These are phyloP conservation scores for Boletus rubropictus DNA, from an alignment of 768 basidiomycete species.

Conservation along the genomic window DNA sequence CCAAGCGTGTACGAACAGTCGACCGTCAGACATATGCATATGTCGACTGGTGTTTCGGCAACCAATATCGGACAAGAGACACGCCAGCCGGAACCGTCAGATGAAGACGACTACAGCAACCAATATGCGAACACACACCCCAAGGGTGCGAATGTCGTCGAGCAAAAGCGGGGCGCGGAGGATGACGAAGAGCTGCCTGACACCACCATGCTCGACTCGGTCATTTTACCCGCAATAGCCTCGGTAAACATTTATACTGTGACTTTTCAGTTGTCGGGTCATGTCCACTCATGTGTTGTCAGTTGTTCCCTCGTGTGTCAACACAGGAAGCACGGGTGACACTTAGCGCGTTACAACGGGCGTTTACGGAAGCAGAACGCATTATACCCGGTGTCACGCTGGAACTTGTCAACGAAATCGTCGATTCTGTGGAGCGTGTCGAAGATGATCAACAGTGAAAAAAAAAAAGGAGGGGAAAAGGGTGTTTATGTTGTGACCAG, in stretches of 20 bases:
- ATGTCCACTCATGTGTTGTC: conserved; percentile 6
- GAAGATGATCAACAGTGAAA: conserved; percentile 54
- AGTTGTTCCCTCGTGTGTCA: conserved; percentile 90
- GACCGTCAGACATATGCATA: conserved; percentile 61
- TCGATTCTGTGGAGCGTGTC: conserved; percentile 87
- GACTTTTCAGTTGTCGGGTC: background rate
- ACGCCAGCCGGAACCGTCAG: conserved; percentile 46
- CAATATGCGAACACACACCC: conserved; percentile 49
- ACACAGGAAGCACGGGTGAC: conserved; percentile 89
- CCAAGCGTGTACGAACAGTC: conserved; percentile 50
- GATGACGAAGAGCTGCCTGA: conserved; percentile 59
- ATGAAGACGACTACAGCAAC: conserved; percentile 63
- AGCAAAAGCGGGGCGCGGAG: conserved; percentile 37
- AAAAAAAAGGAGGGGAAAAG: background rate
- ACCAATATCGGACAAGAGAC: conserved; percentile 26
- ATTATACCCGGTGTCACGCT: conserved; percentile 92
- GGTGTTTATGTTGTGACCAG: background rate
- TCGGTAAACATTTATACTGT: conserved; percentile 54
- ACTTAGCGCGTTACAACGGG: conserved; percentile 79
- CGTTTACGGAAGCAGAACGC: conserved; percentile 92
- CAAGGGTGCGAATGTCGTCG: conserved; percentile 37
- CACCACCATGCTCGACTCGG: conserved; percentile 92
- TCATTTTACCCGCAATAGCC: conserved; percentile 92
- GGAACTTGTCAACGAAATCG: conserved; percentile 91
- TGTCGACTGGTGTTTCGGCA: conserved; percentile 31